Percentiles rank a stretch among this genome's conserved stretches.
Evolutionary conservation across 345 rosid genomes (phyloP).

Genomic region (Excoecaria agallocha): DNA sequence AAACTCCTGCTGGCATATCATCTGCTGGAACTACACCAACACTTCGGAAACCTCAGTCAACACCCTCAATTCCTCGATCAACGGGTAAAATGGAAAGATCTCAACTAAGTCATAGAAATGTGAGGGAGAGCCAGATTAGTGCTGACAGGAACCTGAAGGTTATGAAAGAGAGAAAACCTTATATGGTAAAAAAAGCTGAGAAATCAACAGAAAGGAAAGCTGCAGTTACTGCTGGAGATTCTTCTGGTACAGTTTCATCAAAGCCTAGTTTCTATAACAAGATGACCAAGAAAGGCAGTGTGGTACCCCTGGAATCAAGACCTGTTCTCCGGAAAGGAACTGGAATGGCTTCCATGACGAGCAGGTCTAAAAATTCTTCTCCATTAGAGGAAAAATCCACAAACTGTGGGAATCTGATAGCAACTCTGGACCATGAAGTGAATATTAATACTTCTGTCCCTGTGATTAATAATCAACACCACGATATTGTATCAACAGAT

Average conservation of each 20-base stretch:
- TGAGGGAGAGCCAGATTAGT: slow-evolving; percentile 26
- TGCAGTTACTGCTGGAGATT: slow-evolving; percentile 30
- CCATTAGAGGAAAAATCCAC: slow-evolving; percentile 27
- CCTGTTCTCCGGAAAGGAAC: slow-evolving; percentile 51
- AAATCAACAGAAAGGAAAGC: slow-evolving; percentile 36
- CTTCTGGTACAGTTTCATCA: slow-evolving; percentile 29
- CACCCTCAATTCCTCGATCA: slow-evolving; percentile 34
- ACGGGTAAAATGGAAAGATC: slow-evolving; percentile 43
- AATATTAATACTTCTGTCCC: slow-evolving; percentile 26
- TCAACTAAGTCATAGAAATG: slow-evolving; percentile 28
- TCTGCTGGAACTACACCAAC: slow-evolving; percentile 40
- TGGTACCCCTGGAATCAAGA: slow-evolving; percentile 56
- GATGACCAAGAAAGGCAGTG: slow-evolving; percentile 56
- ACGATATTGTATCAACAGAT: slow-evolving; percentile 21
- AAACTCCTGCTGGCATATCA: slow-evolving; percentile 34
- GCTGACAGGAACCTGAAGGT: slow-evolving; percentile 28
- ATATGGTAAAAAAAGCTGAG: slow-evolving; percentile 30
- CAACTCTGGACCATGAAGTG: slow-evolving; percentile 32
- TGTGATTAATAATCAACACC: slow-evolving; percentile 29
- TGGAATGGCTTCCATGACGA: slow-evolving; percentile 25
- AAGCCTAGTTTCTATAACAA: slow-evolving; percentile 52
- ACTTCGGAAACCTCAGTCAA: slow-evolving; percentile 41
- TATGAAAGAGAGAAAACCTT: slow-evolving; percentile 34
- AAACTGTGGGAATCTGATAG: slow-evolving; percentile 25
- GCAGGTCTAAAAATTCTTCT: slow-evolving; percentile 32